A percentile compares a stretch with the other conserved stretches of the same genome.
Evolutionary conservation across 2,329 filamentous ascomycete genomes (phyloP).

Genomic region (Pezicula neosporulosa): DNA sequence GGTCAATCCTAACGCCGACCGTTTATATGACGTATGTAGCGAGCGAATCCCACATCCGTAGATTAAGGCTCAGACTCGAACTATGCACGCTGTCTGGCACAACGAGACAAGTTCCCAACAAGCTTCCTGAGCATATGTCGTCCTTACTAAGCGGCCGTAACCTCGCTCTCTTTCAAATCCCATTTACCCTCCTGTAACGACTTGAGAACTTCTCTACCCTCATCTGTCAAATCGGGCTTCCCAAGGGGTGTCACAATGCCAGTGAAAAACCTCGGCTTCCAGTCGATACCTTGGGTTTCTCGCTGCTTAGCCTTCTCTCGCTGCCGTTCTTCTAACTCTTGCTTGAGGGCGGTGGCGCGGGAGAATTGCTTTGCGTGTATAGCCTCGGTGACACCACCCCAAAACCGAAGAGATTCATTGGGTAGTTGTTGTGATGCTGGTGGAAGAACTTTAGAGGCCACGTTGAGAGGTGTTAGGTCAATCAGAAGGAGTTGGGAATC

Average conservation of each 20-base stretch:
- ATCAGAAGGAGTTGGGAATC: conserved; percentile 70
- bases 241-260: conserved; percentile 55
- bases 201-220: conserved; percentile 55
- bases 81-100: no score
- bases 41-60: neutral
- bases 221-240: conserved; percentile 58
- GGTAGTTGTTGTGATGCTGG: conserved; percentile 74
- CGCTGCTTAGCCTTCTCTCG: conserved; percentile 79
- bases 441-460: conserved; percentile 75
- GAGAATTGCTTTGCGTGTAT: conserved; percentile 80
- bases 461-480: conserved; percentile 79
- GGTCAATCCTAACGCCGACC: no score
- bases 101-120: no score
- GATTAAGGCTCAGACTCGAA: no score
- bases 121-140: no score
- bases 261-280: conserved; percentile 86
- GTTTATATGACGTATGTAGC: neutral
- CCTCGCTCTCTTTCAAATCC: conserved; percentile 25
- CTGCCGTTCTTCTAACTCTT: conserved; percentile 88
- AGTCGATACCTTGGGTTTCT: conserved; percentile 65
- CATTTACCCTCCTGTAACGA: conserved; percentile 46
- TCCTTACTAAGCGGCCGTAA: conserved; percentile 13
- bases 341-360: conserved; percentile 81
- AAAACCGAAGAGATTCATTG: conserved; percentile 87
- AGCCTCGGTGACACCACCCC: conserved; percentile 82